A percentile compares a stretch with the other conserved stretches of the same genome.
phyloP scores from a whole-genome alignment of 2,329 filamentous ascomycete genomes.

The Spiromastix sp. region DNA sequence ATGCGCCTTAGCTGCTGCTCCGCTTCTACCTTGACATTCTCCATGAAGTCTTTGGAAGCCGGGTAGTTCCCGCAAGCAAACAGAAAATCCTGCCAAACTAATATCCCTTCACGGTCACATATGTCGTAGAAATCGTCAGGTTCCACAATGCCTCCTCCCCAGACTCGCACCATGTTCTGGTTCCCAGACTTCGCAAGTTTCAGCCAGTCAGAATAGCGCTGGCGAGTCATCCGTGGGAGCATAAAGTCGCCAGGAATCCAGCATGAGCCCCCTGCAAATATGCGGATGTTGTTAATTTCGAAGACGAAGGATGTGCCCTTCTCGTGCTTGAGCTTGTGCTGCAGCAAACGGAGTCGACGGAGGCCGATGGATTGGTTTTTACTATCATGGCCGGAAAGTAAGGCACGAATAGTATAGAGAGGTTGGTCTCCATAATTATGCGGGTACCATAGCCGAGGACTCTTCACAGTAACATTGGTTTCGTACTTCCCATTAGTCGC shows the following conservation, averaged over 20 bases:
- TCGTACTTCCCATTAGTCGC: slow-evolving; percentile 25
- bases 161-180: slow-evolving; percentile 53
- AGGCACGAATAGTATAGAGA: slow-evolving; percentile 45
- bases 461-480: slow-evolving; percentile 27
- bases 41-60: slow-evolving; percentile 50
- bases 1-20: slow-evolving; percentile 56
- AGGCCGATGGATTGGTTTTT: slow-evolving; percentile 44
- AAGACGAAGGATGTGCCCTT: slow-evolving; percentile 55
- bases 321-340: slow-evolving; percentile 32
- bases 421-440: slow-evolving; percentile 48
- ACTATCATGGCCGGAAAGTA: slow-evolving; percentile 27
- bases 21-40: slow-evolving; percentile 56
- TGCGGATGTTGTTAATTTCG: slow-evolving; percentile 54
- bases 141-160: slow-evolving; percentile 72
- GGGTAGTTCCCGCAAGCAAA: slow-evolving; percentile 72
- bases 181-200: slow-evolving; percentile 50
- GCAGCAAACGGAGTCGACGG: slow-evolving; percentile 38
- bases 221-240: slow-evolving; percentile 42
- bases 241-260: slow-evolving; percentile 59
- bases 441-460: slow-evolving; percentile 50
- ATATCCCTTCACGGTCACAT: slow-evolving; percentile 64
- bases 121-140: slow-evolving; percentile 61
- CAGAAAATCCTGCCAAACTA: slow-evolving; percentile 82
- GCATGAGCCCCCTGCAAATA: slow-evolving; percentile 55
- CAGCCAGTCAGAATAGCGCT: slow-evolving; percentile 50